Evolutionary conservation across 805 yeast genomes (phyloP), one percentile per base, ranked within the genome.

Genomic region (Vanderwaltozyma yarrowii): DNA sequence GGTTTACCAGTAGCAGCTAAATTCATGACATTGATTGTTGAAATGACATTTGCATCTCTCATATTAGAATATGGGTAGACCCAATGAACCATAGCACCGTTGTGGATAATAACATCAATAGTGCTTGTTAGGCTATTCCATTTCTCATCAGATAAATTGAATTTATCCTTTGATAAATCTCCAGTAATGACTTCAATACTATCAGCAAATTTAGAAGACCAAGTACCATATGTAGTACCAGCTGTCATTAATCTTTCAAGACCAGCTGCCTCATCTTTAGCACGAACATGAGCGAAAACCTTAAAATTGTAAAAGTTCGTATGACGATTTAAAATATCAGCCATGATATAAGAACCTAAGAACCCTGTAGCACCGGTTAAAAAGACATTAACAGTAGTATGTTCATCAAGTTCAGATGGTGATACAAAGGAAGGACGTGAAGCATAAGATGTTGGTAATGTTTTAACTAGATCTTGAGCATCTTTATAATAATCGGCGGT

Each of bases 71-170:
- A 92, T 20, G 98, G 97, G 60, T 83, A 92, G 2, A 88, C 96
- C 99, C 99, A 92, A 61, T 92, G 98, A 28, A 92, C 99, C 44
- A 88, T 69, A 14, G 99, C 99, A 67, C 97, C 98, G 51, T 92
- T 92, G 61, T 92, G 99, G 44, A 92, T 74, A 37, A 92, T 78
- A 3, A 80, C 79, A 60, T 94, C 98, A 41, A 89, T 67, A 1
- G 66, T 62, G 13, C 72, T 60, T 9, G 76, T 64, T 42, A 92
- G 70, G 7, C 51, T 35, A 1, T 47, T 32, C 94, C 95, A 92
- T 24, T 66, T 64, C 3, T 50, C 58, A 26, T 70, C 69, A 14
- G 63, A 47, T 37, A 85, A 53, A 0, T 96, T 98, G 56, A 92
- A 79, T 32, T 80, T 69, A n/a, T 70, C 64, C 45, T 70, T 62